phyloP scores from a whole-genome alignment of 352 stramenopile genomes.

The Peronospora farinosa region DNA sequence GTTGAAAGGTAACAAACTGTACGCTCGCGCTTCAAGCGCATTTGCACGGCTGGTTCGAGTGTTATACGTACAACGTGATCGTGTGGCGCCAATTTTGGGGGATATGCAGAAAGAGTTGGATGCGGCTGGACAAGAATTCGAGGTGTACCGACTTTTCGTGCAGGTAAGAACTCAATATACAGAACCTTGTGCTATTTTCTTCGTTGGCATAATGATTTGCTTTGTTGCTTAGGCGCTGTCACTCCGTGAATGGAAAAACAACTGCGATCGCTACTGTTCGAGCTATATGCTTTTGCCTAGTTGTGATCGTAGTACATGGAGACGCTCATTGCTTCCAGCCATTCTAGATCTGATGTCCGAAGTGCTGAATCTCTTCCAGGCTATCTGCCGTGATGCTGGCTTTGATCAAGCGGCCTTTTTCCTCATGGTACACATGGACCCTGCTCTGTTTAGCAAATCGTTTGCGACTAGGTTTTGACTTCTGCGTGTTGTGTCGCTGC shows the following conservation, averaged over 20 bases:
- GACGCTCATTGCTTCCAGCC: conserved; percentile 27
- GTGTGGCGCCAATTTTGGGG: conserved; percentile 26
- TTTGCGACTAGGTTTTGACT: background rate
- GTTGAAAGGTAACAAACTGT: conserved; percentile 32
- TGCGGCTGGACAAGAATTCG: conserved; percentile 22
- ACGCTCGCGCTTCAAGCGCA: conserved; percentile 17
- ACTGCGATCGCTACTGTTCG: conserved; percentile 25
- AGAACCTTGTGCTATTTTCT: background rate
- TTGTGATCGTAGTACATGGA: conserved; percentile 23
- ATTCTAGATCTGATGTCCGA: conserved; percentile 38
- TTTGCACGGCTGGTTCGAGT: conserved; percentile 34
- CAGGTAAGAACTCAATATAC: conserved; percentile 22
- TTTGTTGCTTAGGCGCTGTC: conserved; percentile 32
- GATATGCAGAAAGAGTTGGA: conserved; percentile 26
- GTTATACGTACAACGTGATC: conserved; percentile 18
- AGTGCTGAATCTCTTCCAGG: conserved; percentile 32
- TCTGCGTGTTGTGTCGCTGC: background rate
- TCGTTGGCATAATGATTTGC: background rate
- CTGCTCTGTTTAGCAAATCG: background rate
- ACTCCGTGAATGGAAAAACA: conserved; percentile 33
- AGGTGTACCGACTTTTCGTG: conserved; percentile 35
- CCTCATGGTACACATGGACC: conserved; percentile 21
- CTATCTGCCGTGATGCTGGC: conserved; percentile 20
- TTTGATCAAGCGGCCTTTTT: conserved; percentile 25
- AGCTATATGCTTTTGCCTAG: conserved; percentile 22